Conservation (phyloP, 2,329 filamentous ascomycete genomes). For the Hypoxylon sp. region DNA sequence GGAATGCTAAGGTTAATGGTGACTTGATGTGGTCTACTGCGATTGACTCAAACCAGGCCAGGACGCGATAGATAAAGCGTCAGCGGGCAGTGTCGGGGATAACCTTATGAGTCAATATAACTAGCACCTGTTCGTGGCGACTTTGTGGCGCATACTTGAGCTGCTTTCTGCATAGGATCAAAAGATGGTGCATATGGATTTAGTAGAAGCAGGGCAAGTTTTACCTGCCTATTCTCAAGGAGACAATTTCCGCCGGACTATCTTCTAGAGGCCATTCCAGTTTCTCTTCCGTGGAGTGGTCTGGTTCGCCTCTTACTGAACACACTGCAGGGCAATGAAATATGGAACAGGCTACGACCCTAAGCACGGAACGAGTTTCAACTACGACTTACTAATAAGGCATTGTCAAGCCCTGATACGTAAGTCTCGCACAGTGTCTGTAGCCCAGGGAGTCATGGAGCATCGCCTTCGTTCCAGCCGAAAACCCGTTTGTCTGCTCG, state of each 20-base stretch:
- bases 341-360: constrained; percentile 6
- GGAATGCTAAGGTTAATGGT: constrained; percentile 8
- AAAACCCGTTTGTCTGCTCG: constrained; percentile 15
- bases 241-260: background rate
- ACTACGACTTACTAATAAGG: constrained; percentile 18
- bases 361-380: constrained; percentile 20
- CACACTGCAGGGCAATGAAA: constrained; percentile 7
- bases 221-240: background rate
- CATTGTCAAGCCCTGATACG: background rate
- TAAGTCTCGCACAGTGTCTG: constrained; percentile 30
- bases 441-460: constrained; percentile 9
- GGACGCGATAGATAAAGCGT: constrained; percentile 22
- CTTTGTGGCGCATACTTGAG: constrained; percentile 14
- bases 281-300: background rate
- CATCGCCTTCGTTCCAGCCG: constrained; percentile 12
- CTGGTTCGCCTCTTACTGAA: background rate
- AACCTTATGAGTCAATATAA: constrained; percentile 22
- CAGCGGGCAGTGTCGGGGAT: constrained; percentile 26
- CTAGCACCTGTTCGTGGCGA: constrained; percentile 3
- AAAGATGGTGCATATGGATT: background rate
- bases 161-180: background rate
- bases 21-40: constrained; percentile 20
- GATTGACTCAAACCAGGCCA: constrained; percentile 14
- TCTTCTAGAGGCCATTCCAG: background rate
- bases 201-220: background rate